Evolutionary conservation across 2,329 filamentous ascomycete species (phyloP), one percentile per base, ranked within the genome.

Genomic region (Pestalotiopsis sp.): DNA sequence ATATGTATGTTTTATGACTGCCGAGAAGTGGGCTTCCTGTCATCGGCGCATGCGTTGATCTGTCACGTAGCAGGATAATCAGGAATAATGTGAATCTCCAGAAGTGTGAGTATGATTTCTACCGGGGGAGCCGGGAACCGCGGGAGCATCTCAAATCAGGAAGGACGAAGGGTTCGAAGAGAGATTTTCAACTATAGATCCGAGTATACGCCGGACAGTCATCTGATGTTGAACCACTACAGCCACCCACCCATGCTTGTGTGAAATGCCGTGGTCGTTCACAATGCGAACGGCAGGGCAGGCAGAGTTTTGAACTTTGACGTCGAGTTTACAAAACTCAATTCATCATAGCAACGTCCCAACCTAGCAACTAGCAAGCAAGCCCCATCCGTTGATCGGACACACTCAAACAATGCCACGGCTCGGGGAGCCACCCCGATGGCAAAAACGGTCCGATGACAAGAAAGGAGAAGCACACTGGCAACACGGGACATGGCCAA

Each of bases 361-460:
- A 45, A 7, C 31, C 31, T 36, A 36, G 7, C 31, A 36, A 36
- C 31, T 36, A 36, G 31, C 31, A 36, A 36, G 31, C 31, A 36
- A 36, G 31, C 31, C 38, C 17, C 12, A 20, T 64, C 61, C 61
- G 61, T 64, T 45, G 38, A 45, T 49, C 61, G 61, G 61, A 52
- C 61, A 64, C 36, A 39, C 14, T 20, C 57, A 38, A 36, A 41
- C 12, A 52, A 52, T 36, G 45, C 45, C 45, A 52, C 20, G 17
- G 45, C 45, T 52, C 27, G 27, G n/a, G n/a, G 39, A 64, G 20
- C 20, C 61, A 64, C 38, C 61, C 20, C 49, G 61, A 49, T 49
- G 61, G 39, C 61, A 64, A 39, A 64, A 52, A 64, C 61, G 61
- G 61, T 64, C 61, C 61, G 61, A 64, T 64, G 59, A 62, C 59